A percentile compares a stretch with the other conserved stretches of the same genome.
phyloP scores from a whole-genome alignment of 2,329 filamentous ascomycete genomes.

The Myriosclerotinia curreyana region DNA sequence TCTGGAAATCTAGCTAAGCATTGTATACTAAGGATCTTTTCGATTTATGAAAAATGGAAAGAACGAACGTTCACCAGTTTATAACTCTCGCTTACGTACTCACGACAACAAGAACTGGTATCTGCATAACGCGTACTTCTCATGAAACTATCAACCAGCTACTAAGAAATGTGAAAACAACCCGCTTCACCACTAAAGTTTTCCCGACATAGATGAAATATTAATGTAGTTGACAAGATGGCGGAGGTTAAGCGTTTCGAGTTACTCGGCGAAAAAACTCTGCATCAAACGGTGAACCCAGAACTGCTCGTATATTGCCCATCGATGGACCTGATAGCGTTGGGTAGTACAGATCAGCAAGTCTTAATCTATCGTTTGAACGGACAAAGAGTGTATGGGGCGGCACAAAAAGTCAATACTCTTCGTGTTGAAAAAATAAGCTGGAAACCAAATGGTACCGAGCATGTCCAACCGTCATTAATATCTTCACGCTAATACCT shows the following conservation, averaged over 20 bases:
- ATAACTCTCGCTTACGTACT: slow-evolving; percentile 16
- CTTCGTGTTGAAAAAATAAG: slow-evolving; percentile 42
- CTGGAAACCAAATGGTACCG: slow-evolving; percentile 41
- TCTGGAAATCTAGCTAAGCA: background rate
- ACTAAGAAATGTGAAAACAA: slow-evolving; percentile 12
- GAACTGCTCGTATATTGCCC: slow-evolving; percentile 73
- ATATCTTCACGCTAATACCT: slow-evolving; percentile 19
- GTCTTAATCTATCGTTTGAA: slow-evolving; percentile 76
- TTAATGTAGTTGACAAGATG: slow-evolving; percentile 26
- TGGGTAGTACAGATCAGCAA: slow-evolving; percentile 65
- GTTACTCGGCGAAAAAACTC: slow-evolving; percentile 55
- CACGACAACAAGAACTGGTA: slow-evolving; percentile 8
- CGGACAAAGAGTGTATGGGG: slow-evolving; percentile 64
- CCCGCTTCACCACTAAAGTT: background rate
- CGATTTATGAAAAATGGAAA: background rate
- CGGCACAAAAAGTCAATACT: slow-evolving; percentile 39
- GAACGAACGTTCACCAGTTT: background rate
- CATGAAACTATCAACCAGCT: background rate
- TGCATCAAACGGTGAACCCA: slow-evolving; percentile 53
- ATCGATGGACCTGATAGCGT: slow-evolving; percentile 76
- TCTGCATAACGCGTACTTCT: background rate
- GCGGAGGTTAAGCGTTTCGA: slow-evolving; percentile 30
- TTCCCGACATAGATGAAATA: background rate
- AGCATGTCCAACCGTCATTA: background rate
- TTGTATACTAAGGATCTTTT: background rate